Conservation (phyloP, 345 rosid species). For the Rhodamnia rubescens region DNA sequence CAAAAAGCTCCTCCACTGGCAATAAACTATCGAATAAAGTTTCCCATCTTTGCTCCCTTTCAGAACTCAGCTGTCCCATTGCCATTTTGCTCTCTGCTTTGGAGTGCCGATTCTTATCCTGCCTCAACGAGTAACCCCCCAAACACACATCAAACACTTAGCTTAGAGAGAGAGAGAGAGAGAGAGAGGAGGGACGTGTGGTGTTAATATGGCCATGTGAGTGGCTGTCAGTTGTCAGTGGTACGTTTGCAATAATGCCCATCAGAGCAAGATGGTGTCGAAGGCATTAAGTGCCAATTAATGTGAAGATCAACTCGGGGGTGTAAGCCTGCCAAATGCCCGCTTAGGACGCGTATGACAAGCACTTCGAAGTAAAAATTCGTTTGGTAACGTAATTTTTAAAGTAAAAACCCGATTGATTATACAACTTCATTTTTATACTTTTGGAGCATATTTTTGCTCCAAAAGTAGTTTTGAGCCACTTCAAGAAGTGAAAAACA, state of each 20-base stretch:
- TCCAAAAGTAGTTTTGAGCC: no score
- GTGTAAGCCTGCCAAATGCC: neutral
- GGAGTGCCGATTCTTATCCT: no score
- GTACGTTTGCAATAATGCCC: neutral
- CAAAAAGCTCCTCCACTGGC: neutral
- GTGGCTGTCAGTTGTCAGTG: neutral
- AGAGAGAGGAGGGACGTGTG: neutral
- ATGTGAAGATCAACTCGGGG: neutral
- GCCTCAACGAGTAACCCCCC: no score
- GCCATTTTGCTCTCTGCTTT: neutral
- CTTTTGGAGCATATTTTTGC: no score
- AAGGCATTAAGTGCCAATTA: neutral
- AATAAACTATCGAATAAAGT: neutral
- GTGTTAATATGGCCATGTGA: neutral
- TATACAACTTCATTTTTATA: no score
- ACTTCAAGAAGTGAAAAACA: no score
- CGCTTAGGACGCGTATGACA: neutral
- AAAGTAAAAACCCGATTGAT: accelerated
- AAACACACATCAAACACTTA: no score
- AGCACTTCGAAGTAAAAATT: no score
- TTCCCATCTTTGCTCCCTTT: neutral
- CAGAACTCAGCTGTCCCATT: no score
- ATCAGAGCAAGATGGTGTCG: neutral
- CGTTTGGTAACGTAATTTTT: no score
- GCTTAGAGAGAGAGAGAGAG: neutral